Evolutionary conservation across 179 eudicot species (phyloP).

Genomic region (Carnegiea gigantea): DNA sequence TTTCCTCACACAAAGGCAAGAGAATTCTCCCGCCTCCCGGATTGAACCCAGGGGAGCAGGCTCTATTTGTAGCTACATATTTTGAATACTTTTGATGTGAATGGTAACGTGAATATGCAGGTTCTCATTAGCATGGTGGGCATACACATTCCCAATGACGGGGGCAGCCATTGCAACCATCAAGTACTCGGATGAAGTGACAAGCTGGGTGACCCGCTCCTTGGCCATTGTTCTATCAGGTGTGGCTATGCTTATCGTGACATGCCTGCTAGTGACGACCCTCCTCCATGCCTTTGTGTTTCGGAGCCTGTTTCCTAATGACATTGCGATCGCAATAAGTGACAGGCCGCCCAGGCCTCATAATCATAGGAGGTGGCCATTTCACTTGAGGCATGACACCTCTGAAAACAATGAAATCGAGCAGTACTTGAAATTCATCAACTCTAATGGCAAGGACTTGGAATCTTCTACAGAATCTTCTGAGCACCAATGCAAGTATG

Average conservation of each 20-base stretch:
- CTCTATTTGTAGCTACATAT: not conserved
- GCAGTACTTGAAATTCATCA: slow-evolving; percentile 42
- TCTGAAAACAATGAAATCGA: slow-evolving; percentile 49
- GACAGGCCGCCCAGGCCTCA: slow-evolving; percentile 42
- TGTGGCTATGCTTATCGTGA: slow-evolving; percentile 56
- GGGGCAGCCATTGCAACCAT: slow-evolving; percentile 85
- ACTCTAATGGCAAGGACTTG: slow-evolving; percentile 33
- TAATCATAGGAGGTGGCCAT: slow-evolving; percentile 49
- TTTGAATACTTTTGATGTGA: not conserved
- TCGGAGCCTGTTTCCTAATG: slow-evolving; percentile 78
- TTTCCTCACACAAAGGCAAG: no score
- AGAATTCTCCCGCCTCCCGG: no score
- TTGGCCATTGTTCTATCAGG: slow-evolving; percentile 44
- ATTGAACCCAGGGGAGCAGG: no score
- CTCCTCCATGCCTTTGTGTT: slow-evolving; percentile 64
- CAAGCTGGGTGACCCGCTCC: slow-evolving; percentile 41
- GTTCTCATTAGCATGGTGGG: slow-evolving; percentile 97
- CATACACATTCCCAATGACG: slow-evolving; percentile 95
- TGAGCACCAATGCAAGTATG: not conserved
- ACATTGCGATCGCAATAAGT: slow-evolving; percentile 85
- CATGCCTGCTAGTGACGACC: slow-evolving; percentile 54
- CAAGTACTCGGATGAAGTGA: slow-evolving; percentile 57
- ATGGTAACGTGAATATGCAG: slow-evolving; percentile 15
- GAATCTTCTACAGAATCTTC: slow-evolving; percentile 26
- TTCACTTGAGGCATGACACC: slow-evolving; percentile 41